phyloP scores from a whole-genome alignment of 805 yeast genomes.

The Monosporozyma solicola region DNA sequence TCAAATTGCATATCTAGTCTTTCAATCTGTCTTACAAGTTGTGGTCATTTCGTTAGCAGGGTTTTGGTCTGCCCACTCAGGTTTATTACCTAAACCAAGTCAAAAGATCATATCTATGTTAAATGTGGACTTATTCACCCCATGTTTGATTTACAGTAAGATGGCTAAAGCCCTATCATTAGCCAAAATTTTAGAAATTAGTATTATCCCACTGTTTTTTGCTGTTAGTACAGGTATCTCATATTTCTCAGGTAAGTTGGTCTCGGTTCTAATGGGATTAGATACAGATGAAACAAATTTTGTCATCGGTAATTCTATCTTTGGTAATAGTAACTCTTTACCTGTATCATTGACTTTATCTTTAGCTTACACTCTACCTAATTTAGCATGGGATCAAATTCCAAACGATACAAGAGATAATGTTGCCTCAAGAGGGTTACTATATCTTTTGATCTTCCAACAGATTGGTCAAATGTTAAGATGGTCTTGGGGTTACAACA shows the following conservation, averaged over 20 bases:
- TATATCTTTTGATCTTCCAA: slow-evolving; percentile 66
- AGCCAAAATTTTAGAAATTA: slow-evolving; percentile 67
- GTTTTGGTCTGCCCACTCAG: slow-evolving; percentile 68
- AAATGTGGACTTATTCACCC: slow-evolving; percentile 90
- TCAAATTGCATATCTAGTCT: slow-evolving; percentile 51
- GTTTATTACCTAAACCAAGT: slow-evolving; percentile 59
- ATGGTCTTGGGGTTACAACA: slow-evolving; percentile 85
- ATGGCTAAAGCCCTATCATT: slow-evolving; percentile 59
- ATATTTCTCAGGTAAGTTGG: slow-evolving; percentile 47
- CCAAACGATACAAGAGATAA: slow-evolving; percentile 57
- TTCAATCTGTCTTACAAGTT: slow-evolving; percentile 87
- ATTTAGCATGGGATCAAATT: slow-evolving; percentile 65
- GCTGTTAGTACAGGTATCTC: slow-evolving; percentile 78
- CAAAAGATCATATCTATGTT: slow-evolving; percentile 68
- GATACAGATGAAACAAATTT: slow-evolving; percentile 76
- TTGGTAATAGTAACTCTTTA: slow-evolving; percentile 89
- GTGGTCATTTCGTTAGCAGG: slow-evolving; percentile 82
- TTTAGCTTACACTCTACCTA: slow-evolving; percentile 65
- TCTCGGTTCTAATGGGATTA: slow-evolving; percentile 45
- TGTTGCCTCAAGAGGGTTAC: slow-evolving; percentile 69
- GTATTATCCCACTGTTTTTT: slow-evolving; percentile 76
- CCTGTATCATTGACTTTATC: slow-evolving; percentile 88
- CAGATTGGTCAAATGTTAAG: slow-evolving; percentile 75
- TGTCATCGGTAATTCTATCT: slow-evolving; percentile 94
- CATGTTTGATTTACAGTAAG: slow-evolving; percentile 87